A percentile compares a stretch with the other conserved stretches of the same genome.
These are phyloP conservation scores for Acacia acuminata DNA, from an alignment of 306 rosid species.

Conservation along the genomic window DNA sequence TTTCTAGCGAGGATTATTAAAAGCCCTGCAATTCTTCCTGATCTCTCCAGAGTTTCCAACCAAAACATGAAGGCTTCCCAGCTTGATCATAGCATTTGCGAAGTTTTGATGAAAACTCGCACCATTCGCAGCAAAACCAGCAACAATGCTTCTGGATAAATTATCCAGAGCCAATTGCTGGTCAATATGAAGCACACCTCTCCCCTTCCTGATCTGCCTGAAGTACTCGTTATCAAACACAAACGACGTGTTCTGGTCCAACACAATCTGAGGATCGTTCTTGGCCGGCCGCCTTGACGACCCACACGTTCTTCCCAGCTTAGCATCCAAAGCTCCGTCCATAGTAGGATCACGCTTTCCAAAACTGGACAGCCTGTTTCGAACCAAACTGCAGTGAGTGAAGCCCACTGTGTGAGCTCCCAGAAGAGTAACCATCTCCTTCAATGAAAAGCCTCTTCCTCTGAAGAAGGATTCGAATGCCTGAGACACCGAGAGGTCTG, in stretches of 20 bases:
- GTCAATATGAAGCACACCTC: conserved; percentile 50
- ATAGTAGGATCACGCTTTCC: conserved; percentile 40
- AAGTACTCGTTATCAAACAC: conserved; percentile 49
- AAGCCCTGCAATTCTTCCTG: conserved; percentile 52
- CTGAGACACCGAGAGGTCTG: conserved; percentile 26
- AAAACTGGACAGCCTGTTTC: conserved; percentile 34
- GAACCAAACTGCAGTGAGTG: conserved; percentile 48
- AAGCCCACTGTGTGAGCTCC: conserved; percentile 71
- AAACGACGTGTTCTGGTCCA: conserved; percentile 57
- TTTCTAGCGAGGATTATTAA: conserved; percentile 25
- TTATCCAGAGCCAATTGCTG: conserved; percentile 48
- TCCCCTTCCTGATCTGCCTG: conserved; percentile 27
- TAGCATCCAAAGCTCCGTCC: conserved; percentile 46
- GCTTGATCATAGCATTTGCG: conserved; percentile 45
- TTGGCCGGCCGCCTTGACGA: not conserved
- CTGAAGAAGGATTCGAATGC: conserved; percentile 41
- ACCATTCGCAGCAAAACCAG: conserved; percentile 30
- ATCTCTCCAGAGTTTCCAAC: conserved; percentile 47
- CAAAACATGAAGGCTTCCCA: conserved; percentile 43
- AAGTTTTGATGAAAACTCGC: conserved; percentile 31
- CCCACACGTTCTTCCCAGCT: conserved; percentile 24
- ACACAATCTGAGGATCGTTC: conserved; percentile 19
- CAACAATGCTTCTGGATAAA: conserved; percentile 24
- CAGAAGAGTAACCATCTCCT: conserved; percentile 59
- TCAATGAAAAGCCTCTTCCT: conserved; percentile 33